Base-by-base conservation (phyloP, 495 filamentous ascomycete genomes). In the Trichodelitschia bisporula region DNA sequence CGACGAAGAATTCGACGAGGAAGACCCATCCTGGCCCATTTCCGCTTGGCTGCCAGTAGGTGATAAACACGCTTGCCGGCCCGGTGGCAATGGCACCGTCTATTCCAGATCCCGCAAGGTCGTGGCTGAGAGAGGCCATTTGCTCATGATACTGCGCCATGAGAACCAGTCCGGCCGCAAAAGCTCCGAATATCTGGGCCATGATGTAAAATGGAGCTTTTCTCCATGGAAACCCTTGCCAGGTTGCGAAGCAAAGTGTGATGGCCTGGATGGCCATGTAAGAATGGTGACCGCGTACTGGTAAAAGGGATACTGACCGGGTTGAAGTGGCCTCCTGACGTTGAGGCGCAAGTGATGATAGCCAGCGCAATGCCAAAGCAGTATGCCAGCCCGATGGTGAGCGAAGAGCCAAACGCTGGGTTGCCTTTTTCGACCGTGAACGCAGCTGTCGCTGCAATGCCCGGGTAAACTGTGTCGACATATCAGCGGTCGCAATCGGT, bases 281-380 rank as follows among this genome's bases (percentile, higher is more conserved):
- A n/a, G n/a, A n/a, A n/a, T n/a, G n/a, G n/a, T n/a, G n/a, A n/a
- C n/a, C n/a, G n/a, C n/a, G n/a, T n/a, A n/a, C n/a, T n/a, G n/a
- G n/a, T n/a, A n/a, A n/a, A n/a, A n/a, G n/a, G n/a, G n/a, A n/a
- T n/a, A n/a, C n/a, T n/a, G 29, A 28, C 40, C 5, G 59, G 57
- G 32, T 59, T 59, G 37, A 62, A 62, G 36, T 64, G 60, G 5
- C 60, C 60, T 35, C 60, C 60, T 10, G 54, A 58, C 0, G 56
- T 60, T 4, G 58, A 40, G 28, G 51, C 60, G 31, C 57, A 61
- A 21, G 53, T 53, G 29, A 62, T 58, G 43, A 64, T 61, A 19
- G 60, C 60, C 35, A 64, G 61, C 6, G 57, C 54, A 34, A 64
- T 64, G 6, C 60, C 60, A 26, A 63, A 37, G 16, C 56, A 56